Evolutionary conservation across 2,329 filamentous ascomycete genomes (phyloP).

Genomic region (Ascochyta koolunga): DNA sequence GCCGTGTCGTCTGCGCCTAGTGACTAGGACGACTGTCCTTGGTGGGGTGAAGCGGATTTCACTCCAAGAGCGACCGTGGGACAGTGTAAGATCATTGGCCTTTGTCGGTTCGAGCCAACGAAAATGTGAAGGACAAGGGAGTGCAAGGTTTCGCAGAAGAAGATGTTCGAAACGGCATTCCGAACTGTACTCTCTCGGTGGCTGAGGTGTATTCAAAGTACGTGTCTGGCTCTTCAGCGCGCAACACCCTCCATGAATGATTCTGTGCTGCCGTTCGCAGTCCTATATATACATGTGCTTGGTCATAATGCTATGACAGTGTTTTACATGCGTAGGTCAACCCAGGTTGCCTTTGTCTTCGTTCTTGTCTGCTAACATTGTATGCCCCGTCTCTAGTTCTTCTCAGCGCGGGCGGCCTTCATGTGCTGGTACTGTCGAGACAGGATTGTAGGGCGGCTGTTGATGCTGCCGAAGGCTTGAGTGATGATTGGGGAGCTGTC

Average conservation of each 20-base stretch:
- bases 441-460: conserved; percentile 72
- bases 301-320: conserved; percentile 12
- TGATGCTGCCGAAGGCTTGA: conserved; percentile 76
- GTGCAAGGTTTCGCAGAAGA: background rate
- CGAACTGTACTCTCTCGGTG: background rate
- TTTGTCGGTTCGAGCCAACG: background rate
- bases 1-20: conserved; percentile 43
- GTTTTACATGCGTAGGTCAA: conserved; percentile 23
- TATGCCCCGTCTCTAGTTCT: conserved; percentile 27
- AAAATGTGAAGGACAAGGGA: background rate
- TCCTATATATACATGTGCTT: conserved; percentile 22
- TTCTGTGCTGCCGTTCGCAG: background rate
- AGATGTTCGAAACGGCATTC: background rate
- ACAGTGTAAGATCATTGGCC: too few species aligned
- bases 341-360: conserved; percentile 2
- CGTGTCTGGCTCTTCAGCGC: background rate
- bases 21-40: conserved; percentile 25
- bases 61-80: too few species aligned
- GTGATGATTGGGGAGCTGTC: conserved; percentile 79
- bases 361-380: background rate
- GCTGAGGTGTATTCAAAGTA: background rate
- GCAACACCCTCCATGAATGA: background rate
- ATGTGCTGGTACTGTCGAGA: conserved; percentile 47
- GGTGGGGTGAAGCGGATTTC: too few species aligned
- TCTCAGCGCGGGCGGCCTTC: conserved; percentile 31